A percentile compares a stretch with the other conserved stretches of the same genome.
Conservation (phyloP, 2,329 filamentous ascomycete species). For the Alternaria novae-zelandiae region DNA sequence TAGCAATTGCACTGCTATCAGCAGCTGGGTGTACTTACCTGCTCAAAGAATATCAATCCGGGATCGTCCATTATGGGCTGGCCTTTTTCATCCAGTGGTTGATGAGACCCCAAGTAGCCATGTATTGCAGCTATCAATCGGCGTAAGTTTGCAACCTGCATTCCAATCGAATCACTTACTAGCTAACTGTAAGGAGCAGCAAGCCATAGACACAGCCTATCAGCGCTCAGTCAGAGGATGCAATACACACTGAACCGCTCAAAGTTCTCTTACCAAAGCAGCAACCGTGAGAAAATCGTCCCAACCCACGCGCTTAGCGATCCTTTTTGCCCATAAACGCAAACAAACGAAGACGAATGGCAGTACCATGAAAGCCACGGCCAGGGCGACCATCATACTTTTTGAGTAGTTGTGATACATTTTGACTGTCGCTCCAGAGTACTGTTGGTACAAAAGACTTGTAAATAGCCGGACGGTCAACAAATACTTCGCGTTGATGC, state of each 20-base stretch:
- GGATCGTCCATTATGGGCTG: slow-evolving; percentile 31
- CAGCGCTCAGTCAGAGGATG: background rate
- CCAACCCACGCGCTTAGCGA: slow-evolving; percentile 25
- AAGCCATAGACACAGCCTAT: slow-evolving; percentile 27
- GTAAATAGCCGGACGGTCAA: background rate
- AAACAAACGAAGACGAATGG: slow-evolving; percentile 25
- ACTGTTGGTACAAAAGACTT: background rate
- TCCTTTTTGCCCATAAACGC: slow-evolving; percentile 29
- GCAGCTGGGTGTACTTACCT: slow-evolving; percentile 6
- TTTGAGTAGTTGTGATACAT: slow-evolving; percentile 34
- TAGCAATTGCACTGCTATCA: background rate
- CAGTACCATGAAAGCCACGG: slow-evolving; percentile 26
- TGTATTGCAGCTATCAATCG: slow-evolving; percentile 22
- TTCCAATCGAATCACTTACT: slow-evolving; percentile 12
- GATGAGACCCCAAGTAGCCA: slow-evolving; percentile 30
- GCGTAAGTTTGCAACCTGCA: background rate
- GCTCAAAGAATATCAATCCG: slow-evolving; percentile 30
- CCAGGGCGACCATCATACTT: slow-evolving; percentile 25
- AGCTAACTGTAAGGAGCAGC: slow-evolving; percentile 26
- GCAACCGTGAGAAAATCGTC: slow-evolving; percentile 30
- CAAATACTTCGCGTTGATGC: background rate
- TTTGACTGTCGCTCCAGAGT: background rate
- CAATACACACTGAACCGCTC: background rate
- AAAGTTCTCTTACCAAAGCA: slow-evolving; percentile 25
- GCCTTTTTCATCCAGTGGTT: slow-evolving; percentile 24